These are phyloP conservation scores for Suillus tomentosus DNA, from an alignment of 768 basidiomycete genomes.

Conservation along the genomic window DNA sequence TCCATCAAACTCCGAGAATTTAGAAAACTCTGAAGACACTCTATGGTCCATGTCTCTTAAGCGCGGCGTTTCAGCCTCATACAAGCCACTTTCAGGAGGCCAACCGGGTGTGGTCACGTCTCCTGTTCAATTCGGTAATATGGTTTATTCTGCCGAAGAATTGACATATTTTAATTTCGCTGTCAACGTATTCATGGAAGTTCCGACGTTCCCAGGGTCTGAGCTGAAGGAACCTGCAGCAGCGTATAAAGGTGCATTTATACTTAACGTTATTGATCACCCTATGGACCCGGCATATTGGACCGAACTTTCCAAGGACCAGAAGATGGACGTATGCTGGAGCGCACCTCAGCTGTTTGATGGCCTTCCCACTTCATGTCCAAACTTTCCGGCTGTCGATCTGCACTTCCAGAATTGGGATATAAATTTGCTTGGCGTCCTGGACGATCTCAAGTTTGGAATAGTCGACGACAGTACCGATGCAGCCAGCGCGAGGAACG, in stretches of 20 bases:
- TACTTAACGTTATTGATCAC: constrained; percentile 13
- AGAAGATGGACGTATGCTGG: constrained; percentile 10
- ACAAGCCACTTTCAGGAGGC: constrained; percentile 5
- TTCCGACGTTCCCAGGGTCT: neutral
- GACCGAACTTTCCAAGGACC: constrained; percentile 13
- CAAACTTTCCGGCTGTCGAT: constrained; percentile 14
- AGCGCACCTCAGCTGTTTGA: constrained; percentile 10
- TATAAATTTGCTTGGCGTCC: constrained; percentile 17
- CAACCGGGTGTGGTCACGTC: neutral
- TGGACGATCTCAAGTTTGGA: constrained; percentile 12
- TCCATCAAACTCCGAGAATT: neutral
- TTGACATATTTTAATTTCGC: constrained; percentile 21
- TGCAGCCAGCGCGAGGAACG: neutral
- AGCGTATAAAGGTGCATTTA: constrained; percentile 30
- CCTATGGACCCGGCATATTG: constrained; percentile 10
- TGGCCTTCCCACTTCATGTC: constrained; percentile 4
- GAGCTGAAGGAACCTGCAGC: constrained; percentile 4
- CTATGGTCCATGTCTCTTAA: constrained; percentile 18
- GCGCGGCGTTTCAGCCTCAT: constrained; percentile 20
- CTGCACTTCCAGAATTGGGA: constrained; percentile 27
- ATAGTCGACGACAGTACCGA: neutral
- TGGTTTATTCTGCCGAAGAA: constrained; percentile 17
- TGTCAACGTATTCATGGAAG: constrained; percentile 28
- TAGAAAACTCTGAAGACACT: constrained; percentile 7
- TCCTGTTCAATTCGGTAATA: neutral